Evolutionary conservation across 129 eudicot genomes (phyloP).

Genomic region (Rutidosis leptorrhynchoides): DNA sequence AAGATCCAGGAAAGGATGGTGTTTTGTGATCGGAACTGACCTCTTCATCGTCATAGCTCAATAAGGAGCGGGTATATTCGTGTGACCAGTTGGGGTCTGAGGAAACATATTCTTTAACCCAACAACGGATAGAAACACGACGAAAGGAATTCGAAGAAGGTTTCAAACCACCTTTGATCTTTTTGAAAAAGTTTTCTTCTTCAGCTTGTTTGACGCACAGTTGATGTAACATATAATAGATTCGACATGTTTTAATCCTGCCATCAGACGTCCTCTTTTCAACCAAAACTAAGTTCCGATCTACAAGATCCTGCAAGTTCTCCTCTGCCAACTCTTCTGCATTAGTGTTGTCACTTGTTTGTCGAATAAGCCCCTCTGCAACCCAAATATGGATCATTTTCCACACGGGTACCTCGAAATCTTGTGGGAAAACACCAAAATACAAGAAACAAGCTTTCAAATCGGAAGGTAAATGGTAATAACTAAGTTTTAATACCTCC

Average conservation of each 20-base stretch:
- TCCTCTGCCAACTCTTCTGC: constrained; percentile 43
- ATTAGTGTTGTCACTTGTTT: constrained; percentile 11
- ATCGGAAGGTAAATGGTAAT: constrained; percentile 42
- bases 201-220: constrained; percentile 38
- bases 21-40: background rate
- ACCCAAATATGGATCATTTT: constrained; percentile 44
- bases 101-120: background rate
- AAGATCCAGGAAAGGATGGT: constrained; percentile 10
- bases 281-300: constrained; percentile 38
- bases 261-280: constrained; percentile 33
- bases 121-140: constrained; percentile 21
- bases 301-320: constrained; percentile 47
- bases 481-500: constrained; percentile 40
- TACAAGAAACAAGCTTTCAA: constrained; percentile 38
- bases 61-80: constrained; percentile 14
- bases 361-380: constrained; percentile 47
- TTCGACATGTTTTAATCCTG: constrained; percentile 37
- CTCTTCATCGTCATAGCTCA: constrained; percentile 15
- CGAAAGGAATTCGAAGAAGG: constrained; percentile 3
- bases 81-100: background rate
- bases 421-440: constrained; percentile 47
- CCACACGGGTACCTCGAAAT: constrained; percentile 38
- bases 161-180: constrained; percentile 22
- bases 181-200: constrained; percentile 37
- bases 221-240: constrained; percentile 47